These are phyloP conservation scores for Penicillium sp. DNA, from an alignment of 2,329 filamentous ascomycete genomes.

Conservation along the genomic window DNA sequence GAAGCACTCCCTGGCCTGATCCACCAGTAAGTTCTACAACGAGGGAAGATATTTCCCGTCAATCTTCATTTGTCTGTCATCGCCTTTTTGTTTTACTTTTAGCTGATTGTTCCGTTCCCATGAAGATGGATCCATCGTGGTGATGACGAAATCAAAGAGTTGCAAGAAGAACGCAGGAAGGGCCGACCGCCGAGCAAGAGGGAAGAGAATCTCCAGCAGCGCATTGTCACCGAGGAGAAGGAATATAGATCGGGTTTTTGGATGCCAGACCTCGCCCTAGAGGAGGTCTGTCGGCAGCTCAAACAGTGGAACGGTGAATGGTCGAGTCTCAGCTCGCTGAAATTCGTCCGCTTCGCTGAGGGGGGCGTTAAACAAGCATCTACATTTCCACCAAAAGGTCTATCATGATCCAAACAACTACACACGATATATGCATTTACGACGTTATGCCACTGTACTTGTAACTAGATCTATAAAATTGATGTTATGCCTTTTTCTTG, in stretches of 20 bases:
- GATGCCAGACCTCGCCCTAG: slow-evolving; percentile 70
- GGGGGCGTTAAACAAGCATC: slow-evolving; percentile 64
- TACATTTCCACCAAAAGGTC: slow-evolving; percentile 70
- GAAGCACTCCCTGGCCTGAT: slow-evolving; percentile 50
- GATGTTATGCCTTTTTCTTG: slow-evolving; percentile 2
- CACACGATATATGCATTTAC: slow-evolving; percentile 4
- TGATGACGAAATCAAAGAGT: slow-evolving; percentile 33
- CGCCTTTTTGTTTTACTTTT: neutral
- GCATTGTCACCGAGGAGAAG: slow-evolving; percentile 65
- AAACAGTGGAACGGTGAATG: slow-evolving; percentile 78
- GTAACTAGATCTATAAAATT: slow-evolving; percentile 6
- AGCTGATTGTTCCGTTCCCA: neutral
- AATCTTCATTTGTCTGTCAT: neutral
- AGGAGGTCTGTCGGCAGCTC: slow-evolving; percentile 62
- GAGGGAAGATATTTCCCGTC: neutral
- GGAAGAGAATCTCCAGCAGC: slow-evolving; percentile 72
- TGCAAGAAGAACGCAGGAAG: slow-evolving; percentile 63
- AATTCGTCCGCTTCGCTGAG: slow-evolving; percentile 70
- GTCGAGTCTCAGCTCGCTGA: slow-evolving; percentile 70
- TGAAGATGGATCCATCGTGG: slow-evolving; percentile 36
- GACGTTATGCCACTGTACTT: slow-evolving; percentile 12
- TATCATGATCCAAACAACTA: slow-evolving; percentile 34
- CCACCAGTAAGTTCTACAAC: slow-evolving; percentile 47
- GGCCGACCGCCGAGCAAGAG: slow-evolving; percentile 73
- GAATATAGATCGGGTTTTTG: slow-evolving; percentile 80